Conservation (phyloP, 345 rosid genomes). For the Rhodomyrtus tomentosa region DNA sequence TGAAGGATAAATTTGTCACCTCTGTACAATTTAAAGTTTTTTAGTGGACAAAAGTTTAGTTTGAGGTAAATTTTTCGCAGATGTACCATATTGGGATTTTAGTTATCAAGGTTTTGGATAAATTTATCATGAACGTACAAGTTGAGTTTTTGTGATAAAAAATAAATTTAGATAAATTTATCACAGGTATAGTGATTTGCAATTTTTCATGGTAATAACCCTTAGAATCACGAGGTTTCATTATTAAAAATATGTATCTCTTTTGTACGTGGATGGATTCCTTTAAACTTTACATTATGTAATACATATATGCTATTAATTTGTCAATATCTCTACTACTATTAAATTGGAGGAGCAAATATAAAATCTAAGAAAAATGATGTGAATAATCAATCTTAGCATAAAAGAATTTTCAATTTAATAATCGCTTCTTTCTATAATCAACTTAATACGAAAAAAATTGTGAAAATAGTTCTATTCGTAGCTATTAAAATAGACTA, state of each 20-base stretch:
- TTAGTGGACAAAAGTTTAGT: too few species aligned
- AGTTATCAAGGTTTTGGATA: too few species aligned
- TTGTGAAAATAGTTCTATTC: not conserved
- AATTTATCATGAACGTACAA: too few species aligned
- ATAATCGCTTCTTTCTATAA: not conserved
- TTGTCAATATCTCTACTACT: not conserved
- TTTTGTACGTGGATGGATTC: not conserved
- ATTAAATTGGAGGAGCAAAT: not conserved
- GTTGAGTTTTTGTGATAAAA: too few species aligned
- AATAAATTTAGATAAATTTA: too few species aligned
- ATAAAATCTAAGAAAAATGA: not conserved
- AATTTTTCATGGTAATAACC: too few species aligned
- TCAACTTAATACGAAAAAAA: not conserved
- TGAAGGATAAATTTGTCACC: too few species aligned
- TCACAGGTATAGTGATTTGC: too few species aligned
- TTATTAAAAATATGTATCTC: not conserved
- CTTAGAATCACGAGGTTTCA: not conserved
- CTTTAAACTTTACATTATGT: not conserved
- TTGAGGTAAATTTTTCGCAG: too few species aligned
- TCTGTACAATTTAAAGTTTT: too few species aligned
- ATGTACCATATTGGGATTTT: too few species aligned
- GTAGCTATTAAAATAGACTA: not conserved
- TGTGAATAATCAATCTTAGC: not conserved
- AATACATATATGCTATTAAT: accelerated
- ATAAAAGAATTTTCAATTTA: not conserved